Conservation (phyloP, 192 early-diverging fungal species). For the Coemansia sp. region DNA sequence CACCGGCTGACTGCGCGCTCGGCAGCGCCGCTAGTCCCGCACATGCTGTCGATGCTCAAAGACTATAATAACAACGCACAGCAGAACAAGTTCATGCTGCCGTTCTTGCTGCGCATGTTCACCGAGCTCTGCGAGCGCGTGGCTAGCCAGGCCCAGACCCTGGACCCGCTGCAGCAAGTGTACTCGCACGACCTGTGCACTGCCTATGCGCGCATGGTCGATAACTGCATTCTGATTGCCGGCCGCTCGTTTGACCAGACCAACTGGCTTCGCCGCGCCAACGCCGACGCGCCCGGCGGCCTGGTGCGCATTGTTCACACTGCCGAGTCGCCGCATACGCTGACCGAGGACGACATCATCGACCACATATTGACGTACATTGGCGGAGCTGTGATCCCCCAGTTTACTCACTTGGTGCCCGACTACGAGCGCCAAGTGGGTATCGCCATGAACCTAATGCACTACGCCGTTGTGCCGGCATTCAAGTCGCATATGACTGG, state of each 20-base stretch:
- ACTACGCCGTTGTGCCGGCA: slow-evolving; percentile 76
- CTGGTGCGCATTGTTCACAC: slow-evolving; percentile 18
- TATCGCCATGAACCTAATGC: slow-evolving; percentile 73
- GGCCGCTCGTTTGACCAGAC: slow-evolving; percentile 77
- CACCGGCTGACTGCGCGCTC: slow-evolving; percentile 30
- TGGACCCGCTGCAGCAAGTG: slow-evolving; percentile 6
- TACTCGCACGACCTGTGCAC: slow-evolving; percentile 34
- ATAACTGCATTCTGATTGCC: slow-evolving; percentile 75
- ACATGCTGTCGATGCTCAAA: slow-evolving; percentile 31
- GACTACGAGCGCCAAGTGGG: slow-evolving; percentile 76
- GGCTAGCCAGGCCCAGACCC: slow-evolving; percentile 20
- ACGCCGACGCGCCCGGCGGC: slow-evolving; percentile 4
- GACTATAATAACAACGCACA: slow-evolving; percentile 35
- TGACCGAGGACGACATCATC: slow-evolving; percentile 70
- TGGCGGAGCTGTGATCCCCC: slow-evolving; percentile 62
- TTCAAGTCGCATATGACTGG: slow-evolving; percentile 64
- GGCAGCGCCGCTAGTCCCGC: slow-evolving; percentile 27
- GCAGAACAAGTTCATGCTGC: slow-evolving; percentile 30
- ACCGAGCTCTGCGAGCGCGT: slow-evolving; percentile 47
- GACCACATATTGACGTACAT: slow-evolving; percentile 58
- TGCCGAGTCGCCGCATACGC: slow-evolving; percentile 39
- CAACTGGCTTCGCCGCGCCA: slow-evolving; percentile 28
- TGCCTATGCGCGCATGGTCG: slow-evolving; percentile 57
- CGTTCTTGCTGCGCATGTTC: slow-evolving; percentile 50
- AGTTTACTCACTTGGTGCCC: slow-evolving; percentile 65